Evolutionary conservation across 1,139 yeast genomes (phyloP).

Genomic region (Ogataea hybrid): DNA sequence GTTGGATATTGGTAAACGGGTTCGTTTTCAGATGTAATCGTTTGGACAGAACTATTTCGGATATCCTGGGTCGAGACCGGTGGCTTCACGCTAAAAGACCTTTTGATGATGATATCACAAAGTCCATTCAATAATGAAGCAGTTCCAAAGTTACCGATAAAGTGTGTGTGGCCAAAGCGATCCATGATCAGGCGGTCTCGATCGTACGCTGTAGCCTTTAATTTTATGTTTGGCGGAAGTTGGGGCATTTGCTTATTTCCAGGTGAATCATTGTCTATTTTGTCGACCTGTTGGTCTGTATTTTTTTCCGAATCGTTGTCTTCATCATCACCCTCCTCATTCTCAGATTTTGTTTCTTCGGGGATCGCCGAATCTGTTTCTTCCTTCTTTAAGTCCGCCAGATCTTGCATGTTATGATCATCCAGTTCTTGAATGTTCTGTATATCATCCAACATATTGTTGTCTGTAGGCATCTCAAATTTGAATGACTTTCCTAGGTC

Average conservation of each 20-base stretch:
- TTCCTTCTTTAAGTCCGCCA: conserved; percentile 1
- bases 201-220: conserved; percentile 24
- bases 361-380: not conserved
- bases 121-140: conserved; percentile 39
- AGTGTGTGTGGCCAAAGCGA: conserved; percentile 41
- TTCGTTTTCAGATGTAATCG: conserved; percentile 33
- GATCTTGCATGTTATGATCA: not conserved
- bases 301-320: not conserved
- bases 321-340: not conserved
- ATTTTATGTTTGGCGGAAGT: conserved; percentile 23
- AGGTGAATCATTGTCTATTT: not conserved
- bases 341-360: not conserved
- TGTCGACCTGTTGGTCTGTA: not conserved
- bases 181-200: conserved; percentile 39
- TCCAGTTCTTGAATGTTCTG: conserved; percentile 13
- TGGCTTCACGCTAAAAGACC: conserved; percentile 33
- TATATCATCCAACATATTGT: conserved; percentile 12
- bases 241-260: conserved; percentile 2
- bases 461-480: conserved; percentile 36
- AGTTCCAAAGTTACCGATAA: conserved; percentile 42
- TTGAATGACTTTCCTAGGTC: conserved; percentile 36
- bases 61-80: conserved; percentile 34
- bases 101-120: conserved; percentile 38
- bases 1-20: conserved; percentile 35
- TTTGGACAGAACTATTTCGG: conserved; percentile 31